Conservation (phyloP, 345 rosid species). For the Sonneratia alba region DNA sequence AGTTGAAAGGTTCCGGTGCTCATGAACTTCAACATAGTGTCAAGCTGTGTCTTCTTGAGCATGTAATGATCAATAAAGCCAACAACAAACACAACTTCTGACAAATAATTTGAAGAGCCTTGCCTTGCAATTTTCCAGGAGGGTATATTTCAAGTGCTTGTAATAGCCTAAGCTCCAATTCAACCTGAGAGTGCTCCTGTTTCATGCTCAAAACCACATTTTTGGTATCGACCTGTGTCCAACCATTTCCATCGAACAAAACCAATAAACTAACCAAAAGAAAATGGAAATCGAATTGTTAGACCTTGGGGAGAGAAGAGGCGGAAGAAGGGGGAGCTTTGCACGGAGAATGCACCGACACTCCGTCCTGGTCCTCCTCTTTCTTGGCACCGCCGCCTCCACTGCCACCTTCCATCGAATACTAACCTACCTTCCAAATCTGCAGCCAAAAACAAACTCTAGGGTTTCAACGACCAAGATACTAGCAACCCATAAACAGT, state of each 20-base stretch:
- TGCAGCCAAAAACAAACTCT: background rate
- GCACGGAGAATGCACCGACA: slow-evolving; percentile 92
- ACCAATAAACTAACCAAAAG: background rate
- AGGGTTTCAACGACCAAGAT: background rate
- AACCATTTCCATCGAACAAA: background rate
- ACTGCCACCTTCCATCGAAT: slow-evolving; percentile 10
- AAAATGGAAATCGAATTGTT: background rate
- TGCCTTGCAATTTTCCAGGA: slow-evolving; percentile 74
- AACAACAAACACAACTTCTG: background rate
- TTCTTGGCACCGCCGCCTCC: slow-evolving; percentile 28
- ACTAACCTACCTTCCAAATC: background rate
- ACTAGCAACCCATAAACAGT: too few species aligned
- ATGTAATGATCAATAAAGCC: background rate
- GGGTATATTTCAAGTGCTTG: slow-evolving; percentile 95
- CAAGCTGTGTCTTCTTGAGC: background rate
- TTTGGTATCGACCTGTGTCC: background rate
- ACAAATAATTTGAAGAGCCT: background rate
- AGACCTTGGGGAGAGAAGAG: slow-evolving; percentile 86
- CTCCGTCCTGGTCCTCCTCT: slow-evolving; percentile 82
- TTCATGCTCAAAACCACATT: background rate
- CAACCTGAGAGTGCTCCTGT: slow-evolving; percentile 89
- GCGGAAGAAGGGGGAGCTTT: slow-evolving; percentile 94
- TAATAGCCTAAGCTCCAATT: slow-evolving; percentile 80
- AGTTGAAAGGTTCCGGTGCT: background rate
- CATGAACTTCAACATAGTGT: background rate